These are phyloP conservation scores for Leccinum subtestaceum DNA, from an alignment of 768 basidiomycete genomes.

Conservation along the genomic window DNA sequence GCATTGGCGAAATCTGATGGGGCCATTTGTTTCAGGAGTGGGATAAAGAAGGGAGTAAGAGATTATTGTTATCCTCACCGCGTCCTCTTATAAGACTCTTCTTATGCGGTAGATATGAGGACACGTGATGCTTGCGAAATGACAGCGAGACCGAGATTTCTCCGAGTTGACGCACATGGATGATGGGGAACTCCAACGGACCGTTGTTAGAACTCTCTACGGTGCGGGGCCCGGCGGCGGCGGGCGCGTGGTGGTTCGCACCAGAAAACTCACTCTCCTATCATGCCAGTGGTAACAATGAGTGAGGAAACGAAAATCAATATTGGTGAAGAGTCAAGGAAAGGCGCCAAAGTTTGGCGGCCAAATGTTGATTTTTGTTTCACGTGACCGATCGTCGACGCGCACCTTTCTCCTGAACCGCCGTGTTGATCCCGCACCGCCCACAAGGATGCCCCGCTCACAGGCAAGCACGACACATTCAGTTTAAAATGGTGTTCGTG, in stretches of 20 bases:
- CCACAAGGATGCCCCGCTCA: constrained; percentile 13
- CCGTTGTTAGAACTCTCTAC: background rate
- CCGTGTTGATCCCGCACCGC: no score
- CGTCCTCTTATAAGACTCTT: background rate
- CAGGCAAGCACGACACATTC: constrained; percentile 12
- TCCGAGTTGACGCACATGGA: constrained; percentile 2
- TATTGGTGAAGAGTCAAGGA: background rate
- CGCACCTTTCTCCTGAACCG: background rate
- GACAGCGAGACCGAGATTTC: constrained; percentile 10
- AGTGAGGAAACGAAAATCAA: no score
- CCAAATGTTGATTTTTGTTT: constrained; percentile 16
- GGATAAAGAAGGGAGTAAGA: constrained; percentile 3
- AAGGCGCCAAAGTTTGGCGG: no score
- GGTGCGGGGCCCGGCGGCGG: background rate
- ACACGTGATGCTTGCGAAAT: constrained; percentile 20
- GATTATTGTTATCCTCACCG: background rate
- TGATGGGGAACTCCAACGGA: background rate
- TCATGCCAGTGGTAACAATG: background rate
- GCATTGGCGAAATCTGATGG: constrained; percentile 70
- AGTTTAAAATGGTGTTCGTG: background rate
- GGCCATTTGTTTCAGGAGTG: constrained; percentile 41
- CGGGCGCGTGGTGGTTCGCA: background rate
- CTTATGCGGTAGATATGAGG: constrained; percentile 1
- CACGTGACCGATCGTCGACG: constrained; percentile 24
- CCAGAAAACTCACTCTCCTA: background rate